Base-by-base conservation (phyloP, 2,329 filamentous ascomycete genomes). In the Alternaria triticimaculans region DNA sequence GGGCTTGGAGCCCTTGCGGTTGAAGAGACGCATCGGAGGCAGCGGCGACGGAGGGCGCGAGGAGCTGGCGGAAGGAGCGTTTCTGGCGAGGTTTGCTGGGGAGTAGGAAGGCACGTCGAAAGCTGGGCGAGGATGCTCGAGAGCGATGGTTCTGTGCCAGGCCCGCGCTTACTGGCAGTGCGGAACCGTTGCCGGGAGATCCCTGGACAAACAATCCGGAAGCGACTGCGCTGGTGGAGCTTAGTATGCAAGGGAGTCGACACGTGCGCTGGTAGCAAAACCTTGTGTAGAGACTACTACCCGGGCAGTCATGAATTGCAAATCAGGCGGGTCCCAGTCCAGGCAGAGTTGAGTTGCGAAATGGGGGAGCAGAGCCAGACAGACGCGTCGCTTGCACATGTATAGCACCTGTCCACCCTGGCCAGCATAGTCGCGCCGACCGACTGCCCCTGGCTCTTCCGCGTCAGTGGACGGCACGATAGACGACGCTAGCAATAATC, bases 11-110 rank as follows among this genome's bases (percentile, higher is more conserved):
- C 75, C 80, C 72, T 85, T 86, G 73, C 84, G 82, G 62, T 81
- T 83, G 79, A 87, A 87, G 65, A 87, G 77, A 72, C 85, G 84
- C 85, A 87, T 87, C 28, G 62, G 30, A 67, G 69, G 59, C 55
- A 66, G 67, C 58, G 70, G 48, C 60, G 68, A 67, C 60, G 57
- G 46, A 57, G 57, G 55, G 23, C 44, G 55, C 51, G 23, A 50
- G 46, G 26, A 46, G 37, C 51, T 50, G 68, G 55, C 57, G 53
- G 57, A 67, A 53, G 30, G 55, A 21, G 63, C 53, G 45, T 44
- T 46, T n/a, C 43, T 26, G 21, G 55, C 14, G 55, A 59, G 55
- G 28, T 43, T 49, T 57, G 37, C 60, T 63, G 64, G 55, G 58
- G 33, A 46, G 37, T 46, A 55, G 49, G 50, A 63, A 63, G 51